These are phyloP conservation scores for Nicotiana paniculata DNA, from an alignment of 257 asterid species.

Conservation along the genomic window DNA sequence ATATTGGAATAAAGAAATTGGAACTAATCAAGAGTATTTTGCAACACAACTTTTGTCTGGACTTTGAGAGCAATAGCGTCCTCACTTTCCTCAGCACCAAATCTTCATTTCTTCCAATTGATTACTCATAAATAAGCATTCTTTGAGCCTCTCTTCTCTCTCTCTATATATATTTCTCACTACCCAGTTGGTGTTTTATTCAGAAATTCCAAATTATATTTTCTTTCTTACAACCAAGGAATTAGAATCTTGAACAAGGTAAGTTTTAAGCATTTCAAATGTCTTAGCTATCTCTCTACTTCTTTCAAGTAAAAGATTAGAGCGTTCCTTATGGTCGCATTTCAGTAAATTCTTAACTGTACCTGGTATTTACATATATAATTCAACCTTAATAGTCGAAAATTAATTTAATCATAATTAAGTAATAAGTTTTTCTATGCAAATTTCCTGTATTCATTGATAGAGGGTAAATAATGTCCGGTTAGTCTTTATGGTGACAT, in stretches of 20 bases:
- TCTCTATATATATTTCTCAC: background rate
- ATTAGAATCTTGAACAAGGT: background rate
- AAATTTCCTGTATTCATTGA: too few species aligned
- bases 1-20: background rate
- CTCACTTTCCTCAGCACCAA: conserved; percentile 1
- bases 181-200: background rate
- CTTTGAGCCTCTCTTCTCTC: background rate
- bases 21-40: background rate
- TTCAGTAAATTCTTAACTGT: too few species aligned
- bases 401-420: too few species aligned
- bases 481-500: too few species aligned
- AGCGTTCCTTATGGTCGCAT: background rate
- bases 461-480: too few species aligned
- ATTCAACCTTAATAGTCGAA: too few species aligned
- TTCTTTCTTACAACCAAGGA: background rate
- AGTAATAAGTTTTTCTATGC: too few species aligned
- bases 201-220: background rate
- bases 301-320: background rate
- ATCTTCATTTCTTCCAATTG: background rate
- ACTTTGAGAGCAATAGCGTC: background rate
- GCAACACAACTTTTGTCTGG: conserved; percentile 3
- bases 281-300: background rate
- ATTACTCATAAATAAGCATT: background rate
- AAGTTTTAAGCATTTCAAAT: background rate
- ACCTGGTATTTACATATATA: too few species aligned